Base-by-base conservation (phyloP, 2,329 filamentous ascomycete species). In the Colletotrichum zoysiae region DNA sequence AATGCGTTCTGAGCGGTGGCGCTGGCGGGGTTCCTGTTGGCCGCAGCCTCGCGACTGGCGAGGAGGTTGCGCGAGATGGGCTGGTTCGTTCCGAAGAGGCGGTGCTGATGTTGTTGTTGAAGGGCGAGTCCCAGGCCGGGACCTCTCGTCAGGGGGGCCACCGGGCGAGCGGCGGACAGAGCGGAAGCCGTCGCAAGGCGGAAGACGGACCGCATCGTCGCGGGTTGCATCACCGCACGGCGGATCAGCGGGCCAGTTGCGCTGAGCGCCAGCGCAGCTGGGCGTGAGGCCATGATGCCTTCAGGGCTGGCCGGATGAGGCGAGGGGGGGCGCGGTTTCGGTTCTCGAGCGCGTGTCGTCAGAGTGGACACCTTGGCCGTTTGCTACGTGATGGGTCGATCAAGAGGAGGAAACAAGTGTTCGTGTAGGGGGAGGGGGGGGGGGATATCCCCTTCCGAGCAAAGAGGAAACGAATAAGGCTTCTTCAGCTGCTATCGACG, bases 1-100 rank as follows among this genome's bases (percentile, higher is more conserved):
- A 99, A 98, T 20, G 93, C 92, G 80, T 95, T 96, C 81, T 99
- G 96, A 26, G 95, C 91, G 55, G 92, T 93, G 38, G 95, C 92
- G 81, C 94, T 98, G 71, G 86, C 89, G 1, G 96, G 94, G 77
- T 97, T 97, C 81, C 94, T 93, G 83, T 98, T 99, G 48, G 96
- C 97, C 33, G 93, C 92, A 80, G 95, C 92, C 83, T 99, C 96
- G 76, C 95, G 88, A 75, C 94, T 93, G 44, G 95, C 94, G 44
- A 99, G 89, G 68, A 95, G 85, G 74, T 87, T 90, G 72, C 88
- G 86, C 57, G 89, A 87, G 66, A 89, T 83, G 26, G 86, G 86
- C 72, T 84, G 85, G 9, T 82, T 79, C 35, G 81, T 82, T 70
- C 85, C 83, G 76, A 86, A 86, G 56, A 74, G 73, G 73, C 82